phyloP scores from a whole-genome alignment of 1,284 basidiomycete genomes.

The Ceratobasidium sp. region DNA sequence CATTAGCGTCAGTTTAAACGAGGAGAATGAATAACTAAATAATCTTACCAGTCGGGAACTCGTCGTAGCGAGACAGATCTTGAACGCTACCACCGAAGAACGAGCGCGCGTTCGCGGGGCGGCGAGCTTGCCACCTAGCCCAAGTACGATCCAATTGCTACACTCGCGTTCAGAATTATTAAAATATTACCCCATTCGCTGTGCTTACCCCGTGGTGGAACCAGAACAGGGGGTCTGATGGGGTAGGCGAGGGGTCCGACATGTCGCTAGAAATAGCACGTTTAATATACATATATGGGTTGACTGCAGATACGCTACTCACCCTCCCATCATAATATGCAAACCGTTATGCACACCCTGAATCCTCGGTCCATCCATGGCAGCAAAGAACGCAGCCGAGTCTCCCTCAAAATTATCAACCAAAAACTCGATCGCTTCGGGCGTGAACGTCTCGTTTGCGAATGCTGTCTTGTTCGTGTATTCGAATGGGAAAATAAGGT shows the following conservation, averaged over 20 bases:
- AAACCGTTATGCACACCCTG: conserved; percentile 45
- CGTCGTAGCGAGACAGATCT: conserved; percentile 38
- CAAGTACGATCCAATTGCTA: conserved; percentile 44
- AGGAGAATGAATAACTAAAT: too few species aligned
- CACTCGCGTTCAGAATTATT: not conserved
- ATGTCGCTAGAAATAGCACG: conserved; percentile 18
- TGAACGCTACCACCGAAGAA: conserved; percentile 42
- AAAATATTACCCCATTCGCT: not conserved
- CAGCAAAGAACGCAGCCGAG: conserved; percentile 36
- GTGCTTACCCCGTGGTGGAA: conserved; percentile 25
- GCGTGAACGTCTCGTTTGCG: conserved; percentile 44
- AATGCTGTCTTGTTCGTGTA: conserved; percentile 37
- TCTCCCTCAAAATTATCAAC: conserved; percentile 44
- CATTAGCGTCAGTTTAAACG: not conserved
- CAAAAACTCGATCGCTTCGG: conserved; percentile 40
- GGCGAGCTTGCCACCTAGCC: conserved; percentile 42
- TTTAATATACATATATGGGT: not conserved
- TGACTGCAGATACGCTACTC: not conserved
- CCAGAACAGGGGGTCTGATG: conserved; percentile 41
- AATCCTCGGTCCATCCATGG: conserved; percentile 41
- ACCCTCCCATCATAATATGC: conserved; percentile 43
- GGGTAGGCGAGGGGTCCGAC: conserved; percentile 40
- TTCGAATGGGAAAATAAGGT: conserved; percentile 45
- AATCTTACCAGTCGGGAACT: conserved; percentile 36
- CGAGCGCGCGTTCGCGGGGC: conserved; percentile 40